Evolutionary conservation across 331 rosid genomes (phyloP).

Genomic region (Cydonia oblonga): DNA sequence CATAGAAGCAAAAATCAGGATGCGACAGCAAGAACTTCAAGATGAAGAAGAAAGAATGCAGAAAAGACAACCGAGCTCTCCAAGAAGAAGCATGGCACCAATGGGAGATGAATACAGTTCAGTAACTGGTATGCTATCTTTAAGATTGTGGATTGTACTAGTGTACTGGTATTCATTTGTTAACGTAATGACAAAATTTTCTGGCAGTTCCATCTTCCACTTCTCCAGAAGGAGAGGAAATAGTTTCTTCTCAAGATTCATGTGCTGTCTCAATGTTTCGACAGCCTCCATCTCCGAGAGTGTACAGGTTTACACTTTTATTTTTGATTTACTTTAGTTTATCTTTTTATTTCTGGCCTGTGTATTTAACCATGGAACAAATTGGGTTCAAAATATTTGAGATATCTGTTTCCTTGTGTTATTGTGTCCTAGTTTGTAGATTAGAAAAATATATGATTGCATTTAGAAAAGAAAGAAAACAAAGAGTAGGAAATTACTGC

Average conservation of each 20-base stretch:
- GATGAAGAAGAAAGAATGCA: slow-evolving; percentile 90
- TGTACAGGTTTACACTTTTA: slow-evolving; percentile 19
- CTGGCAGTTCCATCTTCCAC: slow-evolving; percentile 42
- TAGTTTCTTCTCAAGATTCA: slow-evolving; percentile 53
- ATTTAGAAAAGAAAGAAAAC: background rate
- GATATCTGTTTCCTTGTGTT: background rate
- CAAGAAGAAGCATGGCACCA: slow-evolving; percentile 34
- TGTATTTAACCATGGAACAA: background rate
- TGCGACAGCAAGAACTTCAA: slow-evolving; percentile 76
- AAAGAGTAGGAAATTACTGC: background rate
- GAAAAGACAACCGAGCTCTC: slow-evolving; percentile 45
- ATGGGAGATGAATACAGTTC: slow-evolving; percentile 46
- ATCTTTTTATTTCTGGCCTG: background rate
- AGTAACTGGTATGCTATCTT: slow-evolving; percentile 43
- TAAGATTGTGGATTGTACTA: slow-evolving; percentile 3
- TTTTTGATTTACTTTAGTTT: background rate
- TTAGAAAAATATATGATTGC: background rate
- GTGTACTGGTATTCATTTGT: background rate
- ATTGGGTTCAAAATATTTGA: background rate
- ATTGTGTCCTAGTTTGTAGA: background rate
- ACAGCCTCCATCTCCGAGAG: slow-evolving; percentile 38
- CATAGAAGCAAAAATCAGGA: slow-evolving; percentile 96
- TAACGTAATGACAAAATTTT: background rate
- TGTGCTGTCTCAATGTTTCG: slow-evolving; percentile 39
- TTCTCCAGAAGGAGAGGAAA: slow-evolving; percentile 55